These are phyloP conservation scores for Martensiomyces pterosporus DNA, from an alignment of 192 early-diverging fungal genomes.

Conservation along the genomic window DNA sequence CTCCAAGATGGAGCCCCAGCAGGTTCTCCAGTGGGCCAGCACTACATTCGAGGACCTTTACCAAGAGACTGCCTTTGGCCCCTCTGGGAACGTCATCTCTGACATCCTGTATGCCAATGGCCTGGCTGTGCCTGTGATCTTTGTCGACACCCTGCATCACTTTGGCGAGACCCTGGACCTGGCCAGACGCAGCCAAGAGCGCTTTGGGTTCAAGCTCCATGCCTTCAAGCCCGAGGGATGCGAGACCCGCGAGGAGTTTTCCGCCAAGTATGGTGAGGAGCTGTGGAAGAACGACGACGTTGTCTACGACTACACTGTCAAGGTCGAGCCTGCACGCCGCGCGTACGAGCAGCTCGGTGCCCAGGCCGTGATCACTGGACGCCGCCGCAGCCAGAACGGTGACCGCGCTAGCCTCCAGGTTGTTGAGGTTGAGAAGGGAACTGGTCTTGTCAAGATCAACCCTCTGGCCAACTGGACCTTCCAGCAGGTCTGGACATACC, in stretches of 20 bases:
- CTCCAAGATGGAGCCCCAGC: constrained; percentile 60
- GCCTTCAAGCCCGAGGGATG: constrained; percentile 69
- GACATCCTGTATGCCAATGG: constrained; percentile 79
- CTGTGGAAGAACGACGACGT: constrained; percentile 82
- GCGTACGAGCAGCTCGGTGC: constrained; percentile 74
- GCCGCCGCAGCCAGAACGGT: constrained; percentile 81
- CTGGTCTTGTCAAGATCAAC: constrained; percentile 86
- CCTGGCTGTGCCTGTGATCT: constrained; percentile 67
- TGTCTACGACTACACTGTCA: constrained; percentile 86
- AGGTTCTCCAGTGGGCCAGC: constrained; percentile 87
- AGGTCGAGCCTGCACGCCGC: constrained; percentile 88
- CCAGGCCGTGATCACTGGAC: constrained; percentile 84
- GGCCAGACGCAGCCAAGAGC: constrained; percentile 59
- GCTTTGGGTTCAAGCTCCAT: constrained; percentile 68
- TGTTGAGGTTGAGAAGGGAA: constrained; percentile 72
- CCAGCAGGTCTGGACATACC: constrained; percentile 82
- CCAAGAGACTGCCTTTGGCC: constrained; percentile 94
- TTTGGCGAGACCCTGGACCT: constrained; percentile 88
- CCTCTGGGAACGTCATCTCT: constrained; percentile 81
- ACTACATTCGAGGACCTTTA: constrained; percentile 72
- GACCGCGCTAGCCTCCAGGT: constrained; percentile 73
- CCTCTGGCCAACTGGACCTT: constrained; percentile 89
- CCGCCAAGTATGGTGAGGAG: constrained; percentile 63
- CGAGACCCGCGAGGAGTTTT: constrained; percentile 64
- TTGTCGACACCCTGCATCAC: constrained; percentile 94